These are phyloP conservation scores for Blastobotrys terrestris DNA, from an alignment of 805 yeast species.

Conservation along the genomic window DNA sequence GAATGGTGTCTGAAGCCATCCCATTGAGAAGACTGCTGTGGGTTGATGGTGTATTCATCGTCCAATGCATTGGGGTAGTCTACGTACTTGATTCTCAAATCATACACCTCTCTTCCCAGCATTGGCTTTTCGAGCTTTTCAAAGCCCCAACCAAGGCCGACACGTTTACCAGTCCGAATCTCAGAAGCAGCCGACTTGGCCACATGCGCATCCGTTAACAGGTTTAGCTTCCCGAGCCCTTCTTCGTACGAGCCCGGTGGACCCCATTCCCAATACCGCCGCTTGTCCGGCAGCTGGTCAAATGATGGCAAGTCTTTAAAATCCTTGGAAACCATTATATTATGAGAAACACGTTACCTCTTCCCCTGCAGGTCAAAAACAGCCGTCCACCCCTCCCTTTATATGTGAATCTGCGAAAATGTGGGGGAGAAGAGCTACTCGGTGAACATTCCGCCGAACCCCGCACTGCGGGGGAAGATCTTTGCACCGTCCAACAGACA, in stretches of 20 bases:
- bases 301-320: conserved; percentile 18
- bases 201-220: conserved; percentile 22
- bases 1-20: conserved; percentile 31
- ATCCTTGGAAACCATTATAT: conserved; percentile 7
- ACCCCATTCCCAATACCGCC: conserved; percentile 26
- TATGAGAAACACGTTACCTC: conserved; percentile 17
- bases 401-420: too few species aligned
- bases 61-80: conserved; percentile 18
- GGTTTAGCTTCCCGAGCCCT: conserved; percentile 24
- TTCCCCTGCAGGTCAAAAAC: too few species aligned
- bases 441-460: not conserved
- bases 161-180: conserved; percentile 21
- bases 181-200: conserved; percentile 18
- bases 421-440: not conserved
- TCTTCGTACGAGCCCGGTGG: conserved; percentile 26
- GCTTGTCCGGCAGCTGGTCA: conserved; percentile 21
- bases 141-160: conserved; percentile 21
- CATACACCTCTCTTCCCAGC: conserved; percentile 12
- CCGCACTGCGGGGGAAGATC: not conserved
- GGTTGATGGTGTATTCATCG: conserved; percentile 27
- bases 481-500: too few species aligned
- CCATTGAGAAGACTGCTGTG: conserved; percentile 32
- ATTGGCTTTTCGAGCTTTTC: conserved; percentile 18
- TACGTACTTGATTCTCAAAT: not conserved
- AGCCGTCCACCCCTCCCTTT: too few species aligned